Conservation (phyloP, 2,329 filamentous ascomycete species). For the Aspergillus hortae region DNA sequence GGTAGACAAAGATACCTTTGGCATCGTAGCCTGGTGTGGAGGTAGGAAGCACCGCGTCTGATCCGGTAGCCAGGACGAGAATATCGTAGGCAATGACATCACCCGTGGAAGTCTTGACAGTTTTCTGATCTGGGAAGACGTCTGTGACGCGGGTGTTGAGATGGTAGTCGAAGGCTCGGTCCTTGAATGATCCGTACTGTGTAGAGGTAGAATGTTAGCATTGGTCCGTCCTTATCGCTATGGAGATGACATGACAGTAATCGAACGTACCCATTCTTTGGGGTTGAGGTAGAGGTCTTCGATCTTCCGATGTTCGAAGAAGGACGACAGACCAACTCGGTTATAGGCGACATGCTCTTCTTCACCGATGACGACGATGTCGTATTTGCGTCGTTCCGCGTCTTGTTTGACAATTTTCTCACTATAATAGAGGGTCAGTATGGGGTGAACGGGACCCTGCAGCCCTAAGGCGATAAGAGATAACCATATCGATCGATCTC, state of each 20-base stretch:
- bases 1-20: slow-evolving; percentile 82
- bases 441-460: neutral
- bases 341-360: slow-evolving; percentile 88
- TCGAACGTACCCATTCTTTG: slow-evolving; percentile 65
- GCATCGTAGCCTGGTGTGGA: slow-evolving; percentile 75
- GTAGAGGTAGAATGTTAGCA: neutral
- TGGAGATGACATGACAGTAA: neutral
- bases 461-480: slow-evolving; percentile 1
- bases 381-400: slow-evolving; percentile 68
- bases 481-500: neutral
- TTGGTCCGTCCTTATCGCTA: neutral
- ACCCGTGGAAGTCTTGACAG: slow-evolving; percentile 67
- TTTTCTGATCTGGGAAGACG: slow-evolving; percentile 62
- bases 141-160: slow-evolving; percentile 70
- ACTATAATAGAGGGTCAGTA: slow-evolving; percentile 45
- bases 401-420: slow-evolving; percentile 88
- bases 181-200: slow-evolving; percentile 64
- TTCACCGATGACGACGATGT: slow-evolving; percentile 81
- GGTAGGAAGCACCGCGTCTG: slow-evolving; percentile 70
- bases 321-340: slow-evolving; percentile 81
- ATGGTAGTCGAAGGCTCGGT: slow-evolving; percentile 69
- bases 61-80: slow-evolving; percentile 80
- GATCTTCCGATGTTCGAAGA: slow-evolving; percentile 80
- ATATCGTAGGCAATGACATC: slow-evolving; percentile 71
- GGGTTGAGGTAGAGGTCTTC: slow-evolving; percentile 88